phyloP scores from a whole-genome alignment of 805 yeast species.

The Henningerozyma blattae region DNA sequence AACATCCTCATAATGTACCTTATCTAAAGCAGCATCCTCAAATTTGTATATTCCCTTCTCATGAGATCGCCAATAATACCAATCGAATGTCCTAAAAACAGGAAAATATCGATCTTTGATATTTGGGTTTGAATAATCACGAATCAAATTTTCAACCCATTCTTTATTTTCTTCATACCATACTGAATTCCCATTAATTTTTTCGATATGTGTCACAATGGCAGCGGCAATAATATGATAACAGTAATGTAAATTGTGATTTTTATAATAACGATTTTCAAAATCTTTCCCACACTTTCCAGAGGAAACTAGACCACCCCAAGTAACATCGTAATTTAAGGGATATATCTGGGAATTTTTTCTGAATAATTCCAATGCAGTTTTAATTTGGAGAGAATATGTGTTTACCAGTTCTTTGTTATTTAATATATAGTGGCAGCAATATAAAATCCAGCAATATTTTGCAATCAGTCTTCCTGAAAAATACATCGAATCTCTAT shows the following conservation, averaged over 20 bases:
- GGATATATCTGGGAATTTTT: constrained; percentile 60
- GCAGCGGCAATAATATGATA: constrained; percentile 66
- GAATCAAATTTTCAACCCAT: constrained; percentile 49
- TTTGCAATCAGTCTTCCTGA: constrained; percentile 84
- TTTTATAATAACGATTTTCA: constrained; percentile 61
- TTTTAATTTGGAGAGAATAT: constrained; percentile 46
- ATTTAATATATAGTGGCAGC: constrained; percentile 50
- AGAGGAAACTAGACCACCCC: constrained; percentile 69
- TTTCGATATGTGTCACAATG: constrained; percentile 44
- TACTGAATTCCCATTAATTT: constrained; percentile 25
- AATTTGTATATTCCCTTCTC: constrained; percentile 55
- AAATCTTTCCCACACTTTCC: constrained; percentile 53
- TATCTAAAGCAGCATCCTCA: constrained; percentile 38
- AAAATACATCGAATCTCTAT: constrained; percentile 76
- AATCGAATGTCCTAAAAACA: constrained; percentile 52
- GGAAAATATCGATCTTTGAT: constrained; percentile 45
- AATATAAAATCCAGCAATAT: constrained; percentile 77
- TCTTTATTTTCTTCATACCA: constrained; percentile 38
- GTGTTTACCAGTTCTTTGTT: constrained; percentile 39
- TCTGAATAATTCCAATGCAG: constrained; percentile 59
- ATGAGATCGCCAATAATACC: constrained; percentile 66
- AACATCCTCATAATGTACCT: constrained; percentile 60
- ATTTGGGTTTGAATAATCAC: constrained; percentile 60
- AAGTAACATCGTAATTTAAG: constrained; percentile 62
- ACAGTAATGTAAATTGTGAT: constrained; percentile 70